These are phyloP conservation scores for Daldinia grandis DNA, from an alignment of 495 filamentous ascomycete species.

Conservation along the genomic window DNA sequence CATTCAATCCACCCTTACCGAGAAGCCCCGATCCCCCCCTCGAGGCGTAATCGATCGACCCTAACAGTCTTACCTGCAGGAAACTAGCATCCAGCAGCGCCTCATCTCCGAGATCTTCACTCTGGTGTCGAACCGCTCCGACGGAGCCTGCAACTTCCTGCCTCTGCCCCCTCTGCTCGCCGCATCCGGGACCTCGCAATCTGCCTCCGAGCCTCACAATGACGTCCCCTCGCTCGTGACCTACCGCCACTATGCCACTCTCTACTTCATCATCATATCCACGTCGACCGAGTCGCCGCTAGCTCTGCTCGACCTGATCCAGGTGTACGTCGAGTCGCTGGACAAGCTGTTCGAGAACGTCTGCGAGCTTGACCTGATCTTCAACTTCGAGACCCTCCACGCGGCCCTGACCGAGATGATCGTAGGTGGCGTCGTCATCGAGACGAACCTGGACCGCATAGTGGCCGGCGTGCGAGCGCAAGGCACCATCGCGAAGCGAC, in stretches of 20 bases:
- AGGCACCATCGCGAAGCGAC: constrained; percentile 78
- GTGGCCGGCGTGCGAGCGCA: constrained; percentile 83
- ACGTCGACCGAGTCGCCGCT: constrained; percentile 98
- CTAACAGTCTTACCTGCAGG: constrained; percentile 59
- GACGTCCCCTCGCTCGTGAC: constrained; percentile 95
- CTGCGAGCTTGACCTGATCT: constrained; percentile 97
- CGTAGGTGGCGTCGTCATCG: constrained; percentile 93
- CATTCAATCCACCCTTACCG: constrained; percentile 1
- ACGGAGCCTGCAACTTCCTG: constrained; percentile 95
- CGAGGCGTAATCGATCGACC: neutral
- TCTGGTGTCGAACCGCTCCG: constrained; percentile 87
- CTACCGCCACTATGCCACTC: constrained; percentile 97
- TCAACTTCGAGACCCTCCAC: constrained; percentile 98
- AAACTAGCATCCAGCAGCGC: constrained; percentile 93
- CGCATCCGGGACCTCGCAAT: constrained; percentile 59
- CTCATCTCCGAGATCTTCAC: constrained; percentile 97
- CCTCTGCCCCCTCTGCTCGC: constrained; percentile 66
- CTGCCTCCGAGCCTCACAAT: constrained; percentile 72
- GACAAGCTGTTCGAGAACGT: constrained; percentile 98
- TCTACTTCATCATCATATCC: constrained; percentile 97
- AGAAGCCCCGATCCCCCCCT: neutral
- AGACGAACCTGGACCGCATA: constrained; percentile 88
- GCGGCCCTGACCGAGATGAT: constrained; percentile 93
- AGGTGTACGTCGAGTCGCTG: constrained; percentile 95
- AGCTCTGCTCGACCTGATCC: constrained; percentile 93